Base-by-base conservation (phyloP, 75 land plant genomes). In the Adiantum capillusveneris region DNA sequence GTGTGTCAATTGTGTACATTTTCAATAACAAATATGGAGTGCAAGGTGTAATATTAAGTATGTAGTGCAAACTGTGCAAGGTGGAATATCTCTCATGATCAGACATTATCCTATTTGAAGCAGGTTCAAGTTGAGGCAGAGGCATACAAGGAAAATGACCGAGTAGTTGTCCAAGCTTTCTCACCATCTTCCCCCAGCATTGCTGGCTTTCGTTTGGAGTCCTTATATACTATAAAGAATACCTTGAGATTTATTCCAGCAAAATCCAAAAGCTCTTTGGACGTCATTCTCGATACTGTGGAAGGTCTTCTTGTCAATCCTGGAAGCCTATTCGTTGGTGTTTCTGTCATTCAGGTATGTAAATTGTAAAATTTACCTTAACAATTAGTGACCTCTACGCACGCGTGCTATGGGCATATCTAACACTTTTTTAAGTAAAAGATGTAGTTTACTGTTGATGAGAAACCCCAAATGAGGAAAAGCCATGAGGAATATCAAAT, bases 191-290 rank as follows among this genome's bases (percentile, higher is more conserved):
- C 76, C 16, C 78, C 91, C 28, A 41, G 28, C 44, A 28, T 94
- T 45, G 85, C 88, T 48, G 98, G 98, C 27, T 94, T 89, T 59
- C 83, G 98, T 16, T 18, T 94, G 44, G 98, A 89, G 75, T 81
- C 88, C 58, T 75, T 86, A 48, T 70, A 53, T 66, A 91, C 85
- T 44, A 78, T 94, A 44, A 81, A 69, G 68, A 36, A 60, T 42
- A 67, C 56, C 19, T 56, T 63, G 18, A 72, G 66, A 43, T 53
- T 50, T 13, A 65, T 52, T 29, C 42, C 50, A n/a, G n/a, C 39
- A 29, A 53, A 63, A 2, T 3, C 34, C 25, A 26, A 30, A 17
- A 52, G 60, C 56, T 48, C 62, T 25, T 28, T 71, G 54, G 73
- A 78, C 9, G 31, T 55, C 24, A 61, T 70, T 20, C 25, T 73